Evolutionary conservation across 495 filamentous ascomycete genomes (phyloP), one percentile per base, ranked within the genome.

Genomic region (Glarea lozoyensis): DNA sequence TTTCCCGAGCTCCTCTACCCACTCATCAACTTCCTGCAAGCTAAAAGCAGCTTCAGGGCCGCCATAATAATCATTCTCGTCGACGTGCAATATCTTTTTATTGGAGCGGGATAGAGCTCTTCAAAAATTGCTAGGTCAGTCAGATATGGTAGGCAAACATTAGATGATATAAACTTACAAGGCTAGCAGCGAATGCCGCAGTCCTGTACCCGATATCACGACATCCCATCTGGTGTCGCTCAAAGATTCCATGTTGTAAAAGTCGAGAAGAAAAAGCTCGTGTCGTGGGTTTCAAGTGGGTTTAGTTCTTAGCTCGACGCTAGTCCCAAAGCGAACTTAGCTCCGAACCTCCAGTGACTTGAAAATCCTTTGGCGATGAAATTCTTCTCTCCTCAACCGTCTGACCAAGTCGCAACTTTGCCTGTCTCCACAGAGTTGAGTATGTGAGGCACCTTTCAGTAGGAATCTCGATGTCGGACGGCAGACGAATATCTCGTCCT

Each of bases 21-120:
- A 98, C 22, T 72, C 64, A 51, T 84, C 75, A 18, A 78, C 81
- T 55, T 97, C 92, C 40, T 88, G 76, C 25, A 95, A 67, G 57
- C 81, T 90, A 45, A 98, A 81, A 1, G 88, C 88, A 46, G 92
- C 88, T 50, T 94, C 88, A 7, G 75, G 44, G 27, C 82, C 81
- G 48, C 92, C 92, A 63, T 98, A 98, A 64, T 84, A 94, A 45
- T 75, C 66, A 60, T 94, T 92, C 33, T 71, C 69, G 55, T 98
- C 92, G 59, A 95, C 62, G 54, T 98, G 93, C 24, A 97, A 77
- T 40, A 98, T 76, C 46, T 86, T 88, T 68, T 94, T 94, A 51
- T 79, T 78, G 23, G 89, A 92, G 52, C 93, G 81, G 44, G 88
- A 94, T 46, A 97, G 78, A 43, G 92, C 84, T 72, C 90, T 95